These are phyloP conservation scores for Geotrichum reessii DNA, from an alignment of 1,139 yeast genomes.

Conservation along the genomic window DNA sequence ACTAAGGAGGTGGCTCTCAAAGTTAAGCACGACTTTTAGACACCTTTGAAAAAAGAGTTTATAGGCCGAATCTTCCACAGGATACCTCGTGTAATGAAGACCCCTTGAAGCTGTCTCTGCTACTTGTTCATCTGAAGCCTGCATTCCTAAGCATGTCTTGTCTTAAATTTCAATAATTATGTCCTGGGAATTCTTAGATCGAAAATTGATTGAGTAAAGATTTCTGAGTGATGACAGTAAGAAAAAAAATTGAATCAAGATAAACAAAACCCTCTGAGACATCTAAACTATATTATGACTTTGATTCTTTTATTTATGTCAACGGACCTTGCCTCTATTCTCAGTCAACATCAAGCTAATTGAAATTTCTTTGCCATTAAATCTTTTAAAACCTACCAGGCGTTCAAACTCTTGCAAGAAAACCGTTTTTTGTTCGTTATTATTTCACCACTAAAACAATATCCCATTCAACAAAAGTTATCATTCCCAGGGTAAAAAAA, in stretches of 20 bases:
- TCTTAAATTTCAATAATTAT: not conserved
- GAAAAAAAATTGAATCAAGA: not conserved
- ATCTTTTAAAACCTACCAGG: not conserved
- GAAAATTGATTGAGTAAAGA: not conserved
- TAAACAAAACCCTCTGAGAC: not conserved
- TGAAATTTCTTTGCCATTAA: not conserved
- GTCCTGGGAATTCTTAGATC: not conserved
- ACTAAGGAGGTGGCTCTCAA: conserved; percentile 8
- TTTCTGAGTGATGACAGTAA: not conserved
- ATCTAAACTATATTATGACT: not conserved
- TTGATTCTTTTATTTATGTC: not conserved
- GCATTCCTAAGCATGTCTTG: not conserved
- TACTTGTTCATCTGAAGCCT: not conserved
- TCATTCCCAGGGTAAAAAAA: not conserved
- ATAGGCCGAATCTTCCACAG: conserved; percentile 15
- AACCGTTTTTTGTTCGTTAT: not conserved
- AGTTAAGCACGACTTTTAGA: conserved; percentile 6
- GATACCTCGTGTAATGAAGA: conserved; percentile 5
- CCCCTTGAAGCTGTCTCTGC: not conserved
- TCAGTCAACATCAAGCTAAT: not conserved
- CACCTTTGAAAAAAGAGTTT: conserved; percentile 9
- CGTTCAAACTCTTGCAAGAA: not conserved
- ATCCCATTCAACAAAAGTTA: not conserved
- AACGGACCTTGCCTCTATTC: not conserved
- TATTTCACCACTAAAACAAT: not conserved